A percentile compares a stretch with the other conserved stretches of the same genome.
These are phyloP conservation scores for Phytopythium aichiense DNA, from an alignment of 352 stramenopile species.

Conservation along the genomic window DNA sequence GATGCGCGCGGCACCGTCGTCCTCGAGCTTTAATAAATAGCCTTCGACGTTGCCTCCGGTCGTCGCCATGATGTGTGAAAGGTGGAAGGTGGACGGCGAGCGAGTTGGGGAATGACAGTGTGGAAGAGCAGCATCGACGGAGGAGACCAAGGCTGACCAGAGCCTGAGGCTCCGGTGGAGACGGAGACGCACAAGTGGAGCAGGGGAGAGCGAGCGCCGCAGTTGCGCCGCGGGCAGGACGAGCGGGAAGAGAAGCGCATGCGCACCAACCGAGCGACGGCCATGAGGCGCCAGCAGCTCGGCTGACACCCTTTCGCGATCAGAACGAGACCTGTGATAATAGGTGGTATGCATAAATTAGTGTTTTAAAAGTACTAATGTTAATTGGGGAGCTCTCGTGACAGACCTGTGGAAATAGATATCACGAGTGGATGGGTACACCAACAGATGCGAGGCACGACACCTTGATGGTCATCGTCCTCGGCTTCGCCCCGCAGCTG, in stretches of 20 bases:
- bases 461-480: neutral
- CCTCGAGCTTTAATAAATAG: conserved; percentile 75
- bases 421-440: neutral
- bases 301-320: conserved; percentile 1
- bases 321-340: neutral
- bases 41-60: conserved; percentile 74
- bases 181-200: neutral
- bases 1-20: conserved; percentile 35
- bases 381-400: neutral
- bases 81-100: neutral
- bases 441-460: conserved; percentile 2
- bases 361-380: neutral
- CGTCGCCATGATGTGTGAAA: conserved; percentile 22
- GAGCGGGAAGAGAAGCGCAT: conserved; percentile 1
- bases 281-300: neutral
- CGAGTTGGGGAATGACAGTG: conserved; percentile 2
- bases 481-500: neutral
- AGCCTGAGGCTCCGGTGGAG: neutral
- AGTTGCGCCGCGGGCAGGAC: conserved; percentile 1
- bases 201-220: conserved; percentile 1
- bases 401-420: neutral
- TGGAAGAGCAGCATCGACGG: neutral
- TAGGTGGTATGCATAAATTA: neutral
- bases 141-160: neutral
- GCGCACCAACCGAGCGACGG: neutral